Conservation (phyloP, 495 filamentous ascomycete species). For the Penicillium goetzii region DNA sequence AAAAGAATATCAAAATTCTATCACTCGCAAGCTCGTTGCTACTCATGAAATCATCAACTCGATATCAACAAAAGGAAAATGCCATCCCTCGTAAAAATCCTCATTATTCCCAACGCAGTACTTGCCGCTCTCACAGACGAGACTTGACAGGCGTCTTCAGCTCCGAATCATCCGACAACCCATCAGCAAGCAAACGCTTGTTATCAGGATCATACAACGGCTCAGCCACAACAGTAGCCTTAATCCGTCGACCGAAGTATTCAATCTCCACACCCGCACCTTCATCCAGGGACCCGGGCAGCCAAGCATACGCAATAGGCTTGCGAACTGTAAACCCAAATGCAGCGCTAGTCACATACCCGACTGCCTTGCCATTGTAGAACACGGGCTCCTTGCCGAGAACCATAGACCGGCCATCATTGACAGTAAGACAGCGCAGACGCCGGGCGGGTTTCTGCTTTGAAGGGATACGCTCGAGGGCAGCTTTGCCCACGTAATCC, state of each 20-base stretch:
- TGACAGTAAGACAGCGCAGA: slow-evolving; percentile 46
- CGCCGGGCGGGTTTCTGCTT: slow-evolving; percentile 30
- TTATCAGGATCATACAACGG: slow-evolving; percentile 46
- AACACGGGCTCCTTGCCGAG: slow-evolving; percentile 57
- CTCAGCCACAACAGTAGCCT: slow-evolving; percentile 44
- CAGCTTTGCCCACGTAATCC: slow-evolving; percentile 44
- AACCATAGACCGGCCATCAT: slow-evolving; percentile 50
- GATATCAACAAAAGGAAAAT: not conserved
- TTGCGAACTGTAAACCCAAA: slow-evolving; percentile 52
- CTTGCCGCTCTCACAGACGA: slow-evolving; percentile 15
- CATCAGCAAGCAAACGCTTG: slow-evolving; percentile 29
- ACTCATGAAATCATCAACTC: not conserved
- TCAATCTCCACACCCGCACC: slow-evolving; percentile 49
- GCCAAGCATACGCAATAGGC: slow-evolving; percentile 52
- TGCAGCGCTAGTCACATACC: slow-evolving; percentile 53
- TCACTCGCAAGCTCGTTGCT: not conserved
- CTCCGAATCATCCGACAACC: slow-evolving; percentile 10
- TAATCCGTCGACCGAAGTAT: slow-evolving; percentile 50
- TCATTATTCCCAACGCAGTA: not conserved
- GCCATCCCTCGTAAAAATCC: not conserved
- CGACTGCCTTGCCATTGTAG: slow-evolving; percentile 37
- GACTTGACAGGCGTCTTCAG: slow-evolving; percentile 21
- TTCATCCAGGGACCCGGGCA: slow-evolving; percentile 39
- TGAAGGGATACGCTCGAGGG: slow-evolving; percentile 33
- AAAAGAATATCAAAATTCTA: not conserved